Conservation (phyloP, 257 asterid species). For the Nyctanthes arbortristis region DNA sequence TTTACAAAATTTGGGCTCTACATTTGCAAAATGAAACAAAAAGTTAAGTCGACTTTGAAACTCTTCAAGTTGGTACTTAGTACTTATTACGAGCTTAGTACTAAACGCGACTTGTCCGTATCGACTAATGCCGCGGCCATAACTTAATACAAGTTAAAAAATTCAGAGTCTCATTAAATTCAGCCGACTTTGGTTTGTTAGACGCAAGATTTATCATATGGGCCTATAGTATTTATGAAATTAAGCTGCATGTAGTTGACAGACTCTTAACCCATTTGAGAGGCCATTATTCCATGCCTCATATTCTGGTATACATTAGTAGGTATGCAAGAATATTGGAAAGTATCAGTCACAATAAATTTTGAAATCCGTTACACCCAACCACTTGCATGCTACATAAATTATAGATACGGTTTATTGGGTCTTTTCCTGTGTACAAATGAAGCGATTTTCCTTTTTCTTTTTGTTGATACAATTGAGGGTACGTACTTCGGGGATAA, state of each 20-base stretch:
- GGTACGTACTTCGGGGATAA: no score
- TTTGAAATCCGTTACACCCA: neutral
- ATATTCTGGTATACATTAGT: neutral
- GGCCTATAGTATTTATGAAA: neutral
- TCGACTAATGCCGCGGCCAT: no score
- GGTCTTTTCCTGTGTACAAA: neutral
- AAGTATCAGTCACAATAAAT: neutral
- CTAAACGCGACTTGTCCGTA: no score
- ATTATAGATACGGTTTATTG: neutral
- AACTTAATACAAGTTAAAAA: neutral
- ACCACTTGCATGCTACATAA: neutral
- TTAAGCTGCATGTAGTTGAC: neutral
- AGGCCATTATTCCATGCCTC: neutral
- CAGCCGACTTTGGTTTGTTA: neutral
- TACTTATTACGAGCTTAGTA: no score
- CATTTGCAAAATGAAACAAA: neutral
- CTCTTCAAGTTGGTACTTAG: no score
- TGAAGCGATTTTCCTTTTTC: no score
- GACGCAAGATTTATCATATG: neutral
- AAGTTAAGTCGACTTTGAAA: no score
- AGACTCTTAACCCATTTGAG: neutral
- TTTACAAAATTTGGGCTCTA: no score
- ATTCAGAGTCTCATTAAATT: neutral
- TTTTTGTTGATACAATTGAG: no score
- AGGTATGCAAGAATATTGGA: no score